Percentiles rank a stretch among this genome's conserved stretches.
Evolutionary conservation across 2,329 filamentous ascomycete genomes (phyloP).

Genomic region (Setomelanomma holmii): DNA sequence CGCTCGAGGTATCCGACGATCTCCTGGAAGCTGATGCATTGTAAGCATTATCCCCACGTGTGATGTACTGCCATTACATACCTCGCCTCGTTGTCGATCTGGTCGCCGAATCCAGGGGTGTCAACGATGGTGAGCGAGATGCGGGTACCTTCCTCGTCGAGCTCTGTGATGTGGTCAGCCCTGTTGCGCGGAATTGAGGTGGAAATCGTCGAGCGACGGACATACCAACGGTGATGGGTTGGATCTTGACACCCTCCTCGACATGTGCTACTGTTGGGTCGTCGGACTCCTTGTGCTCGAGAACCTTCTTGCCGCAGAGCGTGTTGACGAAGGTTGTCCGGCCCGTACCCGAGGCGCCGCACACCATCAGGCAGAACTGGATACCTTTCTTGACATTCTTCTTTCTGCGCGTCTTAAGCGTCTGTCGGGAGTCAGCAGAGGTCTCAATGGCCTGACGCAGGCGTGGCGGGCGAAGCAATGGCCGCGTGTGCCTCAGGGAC

Average conservation of each 20-base stretch:
- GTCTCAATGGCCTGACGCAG: slow-evolving; percentile 22
- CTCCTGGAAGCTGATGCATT: slow-evolving; percentile 81
- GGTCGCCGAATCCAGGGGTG: slow-evolving; percentile 96
- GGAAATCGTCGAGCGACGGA: slow-evolving; percentile 5
- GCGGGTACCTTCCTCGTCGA: slow-evolving; percentile 97
- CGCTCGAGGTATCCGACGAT: slow-evolving; percentile 98
- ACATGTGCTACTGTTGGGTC: slow-evolving; percentile 87
- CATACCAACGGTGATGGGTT: slow-evolving; percentile 96
- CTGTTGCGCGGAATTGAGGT: background rate
- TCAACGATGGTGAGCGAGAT: slow-evolving; percentile 99
- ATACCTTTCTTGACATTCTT: slow-evolving; percentile 99
- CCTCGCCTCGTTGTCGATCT: slow-evolving; percentile 99
- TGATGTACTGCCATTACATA: slow-evolving; percentile 52
- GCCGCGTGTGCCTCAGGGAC: slow-evolving; percentile 30
- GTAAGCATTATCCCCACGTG: slow-evolving; percentile 19
- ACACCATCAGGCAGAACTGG: slow-evolving; percentile 99
- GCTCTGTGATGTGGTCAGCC: slow-evolving; percentile 58
- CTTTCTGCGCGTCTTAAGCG: slow-evolving; percentile 92
- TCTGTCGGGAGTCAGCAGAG: slow-evolving; percentile 41
- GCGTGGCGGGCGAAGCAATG: slow-evolving; percentile 19
- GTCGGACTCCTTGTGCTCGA: slow-evolving; percentile 90
- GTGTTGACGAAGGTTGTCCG: slow-evolving; percentile 99
- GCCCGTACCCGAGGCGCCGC: slow-evolving; percentile 96
- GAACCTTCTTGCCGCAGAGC: slow-evolving; percentile 92
- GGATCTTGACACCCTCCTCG: slow-evolving; percentile 98